These are phyloP conservation scores for Xylariaceae sp. DNA, from an alignment of 2,329 filamentous ascomycete genomes.

Conservation along the genomic window DNA sequence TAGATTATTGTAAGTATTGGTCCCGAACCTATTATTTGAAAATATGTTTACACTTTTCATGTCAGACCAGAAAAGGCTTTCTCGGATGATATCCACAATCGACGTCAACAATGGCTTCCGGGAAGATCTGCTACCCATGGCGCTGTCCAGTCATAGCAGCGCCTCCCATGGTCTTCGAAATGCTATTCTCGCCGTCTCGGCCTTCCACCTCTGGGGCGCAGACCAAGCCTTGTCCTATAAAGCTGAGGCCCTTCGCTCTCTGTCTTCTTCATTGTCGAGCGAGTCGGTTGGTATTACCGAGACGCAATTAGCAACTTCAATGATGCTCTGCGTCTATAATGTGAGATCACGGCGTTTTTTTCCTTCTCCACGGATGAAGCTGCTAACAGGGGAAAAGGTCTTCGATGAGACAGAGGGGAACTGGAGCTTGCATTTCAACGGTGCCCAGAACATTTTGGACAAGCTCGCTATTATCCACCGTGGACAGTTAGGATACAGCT, in stretches of 20 bases:
- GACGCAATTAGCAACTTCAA: slow-evolving; percentile 48
- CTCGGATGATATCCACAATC: slow-evolving; percentile 51
- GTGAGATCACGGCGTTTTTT: slow-evolving; percentile 34
- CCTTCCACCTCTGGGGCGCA: slow-evolving; percentile 45
- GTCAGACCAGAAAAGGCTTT: slow-evolving; percentile 44
- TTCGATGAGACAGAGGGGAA: slow-evolving; percentile 52
- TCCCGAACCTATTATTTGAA: neutral
- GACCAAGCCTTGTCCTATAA: slow-evolving; percentile 47
- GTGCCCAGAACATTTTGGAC: slow-evolving; percentile 43
- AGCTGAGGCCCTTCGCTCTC: slow-evolving; percentile 42
- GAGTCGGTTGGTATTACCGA: slow-evolving; percentile 37
- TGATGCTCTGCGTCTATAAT: slow-evolving; percentile 56
- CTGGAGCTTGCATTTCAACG: slow-evolving; percentile 49
- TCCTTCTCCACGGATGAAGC: neutral
- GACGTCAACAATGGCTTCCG: slow-evolving; percentile 51
- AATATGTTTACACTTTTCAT: slow-evolving; percentile 13
- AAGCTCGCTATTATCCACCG: slow-evolving; percentile 32
- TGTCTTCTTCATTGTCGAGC: slow-evolving; percentile 42
- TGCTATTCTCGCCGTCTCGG: slow-evolving; percentile 49
- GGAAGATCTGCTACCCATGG: slow-evolving; percentile 49
- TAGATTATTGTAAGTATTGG: slow-evolving; percentile 35
- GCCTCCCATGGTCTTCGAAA: slow-evolving; percentile 45
- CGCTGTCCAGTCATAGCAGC: slow-evolving; percentile 39
- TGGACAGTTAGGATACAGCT: slow-evolving; percentile 38
- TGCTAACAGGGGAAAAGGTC: slow-evolving; percentile 40